Base-by-base conservation (phyloP, 139 green algal species). In the Chlorella sp. region DNA sequence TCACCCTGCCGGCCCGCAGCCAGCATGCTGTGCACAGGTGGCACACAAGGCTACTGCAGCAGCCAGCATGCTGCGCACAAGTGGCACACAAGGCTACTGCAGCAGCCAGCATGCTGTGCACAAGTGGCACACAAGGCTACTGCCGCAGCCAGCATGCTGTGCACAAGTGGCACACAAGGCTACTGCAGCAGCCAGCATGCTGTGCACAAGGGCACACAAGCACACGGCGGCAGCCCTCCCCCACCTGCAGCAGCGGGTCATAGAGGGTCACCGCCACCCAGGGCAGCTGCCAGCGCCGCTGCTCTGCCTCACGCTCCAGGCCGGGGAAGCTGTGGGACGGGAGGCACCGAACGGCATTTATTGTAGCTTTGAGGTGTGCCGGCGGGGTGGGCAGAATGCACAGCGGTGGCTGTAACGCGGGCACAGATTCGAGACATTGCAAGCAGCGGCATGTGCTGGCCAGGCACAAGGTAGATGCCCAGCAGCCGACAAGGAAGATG, bases 171-270 rank as follows among this genome's bases (percentile, higher is more conserved):
- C 8, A 7, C 11, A 24, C 56, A 17, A 65, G 3, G 22, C 56
- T 17, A 13, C 9, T 65, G 56, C 56, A 48, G 19, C 8, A 19
- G 22, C 60, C 6, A 11, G 60, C 22, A 68, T 68, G 60, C 6
- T 68, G 30, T 19, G n/a, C 16, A 32, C 60, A 68, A 68, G 60
- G n/a, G 60, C 30, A 30, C n/a, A 30, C 28, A 24, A 70, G 62
- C 62, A 70, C 20, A 6, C 36, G 62, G 6, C 40, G 65, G 11
- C n/a, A 44, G 65, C 72, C 43, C 40, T 8, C 17, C 2, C 76
- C 6, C 77, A 83, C 77, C 70, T 81, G 70, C 51, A 86, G 72
- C 72, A 86, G 44, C 32, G 81, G 81, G 81, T 86, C 81, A 22
- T 73, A 73, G 13, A 81, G n/a, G 7, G 72, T 86, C 28, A 86